These are phyloP conservation scores for Echeveria elegans DNA, from an alignment of 164 flowering plant species.

Conservation along the genomic window DNA sequence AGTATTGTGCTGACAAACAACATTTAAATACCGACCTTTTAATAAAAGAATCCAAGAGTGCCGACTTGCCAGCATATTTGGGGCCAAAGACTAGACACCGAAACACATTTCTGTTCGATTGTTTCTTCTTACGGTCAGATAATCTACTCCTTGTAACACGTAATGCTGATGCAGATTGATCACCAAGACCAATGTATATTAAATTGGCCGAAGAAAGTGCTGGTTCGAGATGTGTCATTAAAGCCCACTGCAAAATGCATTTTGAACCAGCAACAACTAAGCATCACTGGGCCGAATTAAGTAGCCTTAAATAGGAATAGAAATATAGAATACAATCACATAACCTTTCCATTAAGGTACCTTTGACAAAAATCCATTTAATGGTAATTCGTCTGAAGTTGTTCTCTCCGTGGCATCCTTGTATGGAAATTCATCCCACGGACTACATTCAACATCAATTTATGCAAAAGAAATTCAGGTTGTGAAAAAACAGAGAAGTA, in stretches of 20 bases:
- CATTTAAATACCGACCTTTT: conserved; percentile 49
- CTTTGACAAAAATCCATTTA: conserved; percentile 79
- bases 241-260: conserved; percentile 74
- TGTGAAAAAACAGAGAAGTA: background rate
- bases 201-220: conserved; percentile 53
- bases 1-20: background rate
- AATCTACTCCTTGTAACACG: conserved; percentile 63
- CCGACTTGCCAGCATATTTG: conserved; percentile 71
- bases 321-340: too few relatives aligned
- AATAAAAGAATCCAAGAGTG: conserved; percentile 61
- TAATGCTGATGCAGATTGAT: conserved; percentile 64
- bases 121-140: conserved; percentile 70
- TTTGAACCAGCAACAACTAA: background rate
- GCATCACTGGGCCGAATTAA: background rate
- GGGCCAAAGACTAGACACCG: conserved; percentile 98
- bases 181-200: conserved; percentile 73
- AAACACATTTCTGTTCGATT: conserved; percentile 72
- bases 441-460: conserved; percentile 27
- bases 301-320: background rate
- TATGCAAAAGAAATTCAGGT: background rate
- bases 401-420: conserved; percentile 68
- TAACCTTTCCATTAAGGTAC: conserved; percentile 18
- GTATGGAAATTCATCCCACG: conserved; percentile 76
- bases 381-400: conserved; percentile 65
- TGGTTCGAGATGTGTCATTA: conserved; percentile 85